Evolutionary conservation across 371 early-diverging fungal genomes (phyloP), one percentile per base, ranked within the genome.

Genomic region (Mortierella sp.): DNA sequence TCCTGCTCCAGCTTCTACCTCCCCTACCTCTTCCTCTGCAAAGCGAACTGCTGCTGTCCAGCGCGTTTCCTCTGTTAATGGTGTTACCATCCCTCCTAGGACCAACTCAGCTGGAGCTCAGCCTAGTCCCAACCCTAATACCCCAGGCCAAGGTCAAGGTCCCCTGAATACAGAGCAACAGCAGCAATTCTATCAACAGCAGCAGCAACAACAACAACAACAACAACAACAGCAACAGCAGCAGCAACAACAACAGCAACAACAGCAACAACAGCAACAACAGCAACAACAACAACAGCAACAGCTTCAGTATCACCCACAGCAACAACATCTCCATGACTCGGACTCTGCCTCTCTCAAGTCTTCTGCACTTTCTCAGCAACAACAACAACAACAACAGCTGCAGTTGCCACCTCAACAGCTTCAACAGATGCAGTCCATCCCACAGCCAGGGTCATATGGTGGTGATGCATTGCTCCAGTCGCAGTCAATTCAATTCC

Each of bases 1-100:
- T 26, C 54, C 72, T 43, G 3, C 65, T 22, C 26, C 72, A 14
- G 24, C 74, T 39, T 26, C 73, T 16, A 49, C 77, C 22, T n/a
- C 66, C 20, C 12, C 70, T 11, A 14, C 71, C 54, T 12, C 62
- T 5, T 16, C 54, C 51, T 43, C 62, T 30, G 40, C 66, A n/a
- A 66, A 62, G 57, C 66, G 40, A 72, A 22, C 24, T 3, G 2
- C 12, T 16, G 28, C 24, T 5, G 24, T 49, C 54, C 69, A 69
- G 55, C 75, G 75, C 32, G 68, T 58, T 12, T 43, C 75, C 11
- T 75, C 75, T 60, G 66, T 69, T 37, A 75, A 70, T 47, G 70
- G 70, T 45, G 61, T 75, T 49, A 22, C 69, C 47, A 66, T 65
- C 55, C 69, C 69, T 20, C 69, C 69, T 28, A 43, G 62, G 35